Conservation (phyloP, 2,329 filamentous ascomycete genomes). For the Alternaria sp. region DNA sequence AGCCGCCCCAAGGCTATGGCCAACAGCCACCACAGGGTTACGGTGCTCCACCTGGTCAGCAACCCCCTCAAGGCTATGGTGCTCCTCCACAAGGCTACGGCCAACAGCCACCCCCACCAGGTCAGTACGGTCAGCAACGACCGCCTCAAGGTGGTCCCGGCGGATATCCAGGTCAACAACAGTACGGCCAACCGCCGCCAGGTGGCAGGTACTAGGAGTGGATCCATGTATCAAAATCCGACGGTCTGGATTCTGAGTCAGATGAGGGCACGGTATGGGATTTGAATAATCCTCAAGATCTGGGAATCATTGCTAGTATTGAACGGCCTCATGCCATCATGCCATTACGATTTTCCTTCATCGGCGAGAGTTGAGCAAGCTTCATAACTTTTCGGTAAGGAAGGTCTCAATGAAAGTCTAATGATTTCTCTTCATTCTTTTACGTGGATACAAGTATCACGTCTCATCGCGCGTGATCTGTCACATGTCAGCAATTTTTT, state of each 20-base stretch:
- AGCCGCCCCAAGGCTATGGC: slow-evolving; percentile 14
- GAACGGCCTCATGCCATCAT: background rate
- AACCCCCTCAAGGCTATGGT: slow-evolving; percentile 28
- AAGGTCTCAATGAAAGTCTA: background rate
- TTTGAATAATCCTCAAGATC: background rate
- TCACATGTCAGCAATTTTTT: background rate
- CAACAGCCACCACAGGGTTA: slow-evolving; percentile 9
- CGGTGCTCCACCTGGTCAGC: slow-evolving; percentile 24
- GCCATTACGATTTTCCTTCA: background rate
- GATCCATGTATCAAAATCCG: background rate
- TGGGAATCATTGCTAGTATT: background rate
- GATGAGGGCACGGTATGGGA: background rate
- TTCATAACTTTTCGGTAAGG: background rate
- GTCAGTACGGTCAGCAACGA: slow-evolving; percentile 30
- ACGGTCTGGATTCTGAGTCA: background rate
- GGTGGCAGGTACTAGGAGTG: slow-evolving; percentile 30
- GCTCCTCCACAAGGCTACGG: slow-evolving; percentile 24
- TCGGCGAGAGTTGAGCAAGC: background rate
- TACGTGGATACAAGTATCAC: background rate
- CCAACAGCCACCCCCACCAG: slow-evolving; percentile 24
- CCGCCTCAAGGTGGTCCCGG: slow-evolving; percentile 32
- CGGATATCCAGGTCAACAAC: slow-evolving; percentile 36
- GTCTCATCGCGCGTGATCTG: background rate
- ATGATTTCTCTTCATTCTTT: background rate
- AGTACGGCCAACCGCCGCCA: slow-evolving; percentile 30